Evolutionary conservation across 2,329 filamentous ascomycete genomes (phyloP).

Genomic region (Neofusicoccum laricinum): DNA sequence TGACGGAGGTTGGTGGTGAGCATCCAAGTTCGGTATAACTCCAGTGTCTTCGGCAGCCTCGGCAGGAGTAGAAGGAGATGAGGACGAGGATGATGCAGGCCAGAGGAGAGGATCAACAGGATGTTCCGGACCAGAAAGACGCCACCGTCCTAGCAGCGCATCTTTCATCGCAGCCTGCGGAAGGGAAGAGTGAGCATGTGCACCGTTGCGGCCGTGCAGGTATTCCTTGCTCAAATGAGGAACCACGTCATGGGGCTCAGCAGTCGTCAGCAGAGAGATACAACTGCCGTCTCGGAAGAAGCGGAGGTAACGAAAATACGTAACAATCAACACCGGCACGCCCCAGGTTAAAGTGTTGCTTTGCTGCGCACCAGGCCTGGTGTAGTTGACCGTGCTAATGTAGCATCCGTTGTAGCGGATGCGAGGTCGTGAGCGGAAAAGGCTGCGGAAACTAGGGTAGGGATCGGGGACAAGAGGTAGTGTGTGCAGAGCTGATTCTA

Average conservation of each 20-base stretch:
- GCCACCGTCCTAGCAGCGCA: conserved; percentile 65
- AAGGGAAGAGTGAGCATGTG: conserved; percentile 23
- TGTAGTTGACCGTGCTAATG: conserved; percentile 95
- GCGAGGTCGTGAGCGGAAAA: conserved; percentile 80
- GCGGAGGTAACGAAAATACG: conserved; percentile 94
- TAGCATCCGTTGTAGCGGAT: conserved; percentile 95
- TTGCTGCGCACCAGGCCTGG: conserved; percentile 73
- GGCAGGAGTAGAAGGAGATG: background rate
- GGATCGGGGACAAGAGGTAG: conserved; percentile 32
- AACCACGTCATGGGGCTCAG: conserved; percentile 83
- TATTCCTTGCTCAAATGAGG: conserved; percentile 75
- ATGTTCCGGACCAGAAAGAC: conserved; percentile 52
- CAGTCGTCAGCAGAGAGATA: conserved; percentile 76
- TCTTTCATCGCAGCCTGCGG: conserved; percentile 62
- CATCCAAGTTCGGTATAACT: background rate
- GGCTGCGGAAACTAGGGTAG: conserved; percentile 52
- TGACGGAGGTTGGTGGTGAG: conserved; percentile 8
- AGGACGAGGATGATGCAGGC: background rate
- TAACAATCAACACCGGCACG: conserved; percentile 84
- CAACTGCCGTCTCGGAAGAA: conserved; percentile 88
- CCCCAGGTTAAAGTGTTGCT: conserved; percentile 71
- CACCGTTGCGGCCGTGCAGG: conserved; percentile 47
- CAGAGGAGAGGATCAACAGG: conserved; percentile 14
- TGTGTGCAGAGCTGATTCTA: conserved; percentile 27
- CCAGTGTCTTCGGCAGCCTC: background rate